Percentiles rank a stretch among this genome's conserved stretches.
Conservation (phyloP, 208 protist species). For the Trichomonas tenax region DNA sequence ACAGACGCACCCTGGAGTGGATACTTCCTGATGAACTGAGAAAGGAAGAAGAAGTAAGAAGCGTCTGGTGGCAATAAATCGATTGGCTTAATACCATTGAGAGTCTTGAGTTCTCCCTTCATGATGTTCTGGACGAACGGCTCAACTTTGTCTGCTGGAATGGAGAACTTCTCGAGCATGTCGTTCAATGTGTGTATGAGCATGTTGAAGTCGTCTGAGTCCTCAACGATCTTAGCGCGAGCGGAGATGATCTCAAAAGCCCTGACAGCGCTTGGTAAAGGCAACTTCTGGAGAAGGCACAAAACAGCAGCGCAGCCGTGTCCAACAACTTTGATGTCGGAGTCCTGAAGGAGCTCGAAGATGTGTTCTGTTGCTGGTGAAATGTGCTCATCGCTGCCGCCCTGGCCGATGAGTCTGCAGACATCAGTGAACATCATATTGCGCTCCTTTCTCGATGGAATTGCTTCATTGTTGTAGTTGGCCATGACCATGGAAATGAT, state of each 20-base stretch:
- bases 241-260: background rate
- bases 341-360: background rate
- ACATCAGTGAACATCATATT: background rate
- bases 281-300: background rate
- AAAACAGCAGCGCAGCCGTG: background rate
- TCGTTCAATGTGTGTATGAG: background rate
- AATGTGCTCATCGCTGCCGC: background rate
- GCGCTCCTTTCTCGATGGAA: background rate
- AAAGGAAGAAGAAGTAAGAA: background rate
- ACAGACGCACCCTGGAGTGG: background rate
- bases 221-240: background rate
- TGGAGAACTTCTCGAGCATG: background rate
- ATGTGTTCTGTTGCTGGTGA: background rate
- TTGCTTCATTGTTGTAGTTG: background rate
- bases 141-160: background rate
- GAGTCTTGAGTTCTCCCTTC: background rate
- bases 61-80: background rate
- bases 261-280: background rate
- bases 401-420: background rate
- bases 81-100: background rate
- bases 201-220: background rate
- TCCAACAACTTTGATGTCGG: background rate
- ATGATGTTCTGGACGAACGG: background rate
- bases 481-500: background rate
- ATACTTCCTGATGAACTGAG: background rate